phyloP scores from a whole-genome alignment of 805 yeast genomes.

The Wickerhamiella spandovensis region DNA sequence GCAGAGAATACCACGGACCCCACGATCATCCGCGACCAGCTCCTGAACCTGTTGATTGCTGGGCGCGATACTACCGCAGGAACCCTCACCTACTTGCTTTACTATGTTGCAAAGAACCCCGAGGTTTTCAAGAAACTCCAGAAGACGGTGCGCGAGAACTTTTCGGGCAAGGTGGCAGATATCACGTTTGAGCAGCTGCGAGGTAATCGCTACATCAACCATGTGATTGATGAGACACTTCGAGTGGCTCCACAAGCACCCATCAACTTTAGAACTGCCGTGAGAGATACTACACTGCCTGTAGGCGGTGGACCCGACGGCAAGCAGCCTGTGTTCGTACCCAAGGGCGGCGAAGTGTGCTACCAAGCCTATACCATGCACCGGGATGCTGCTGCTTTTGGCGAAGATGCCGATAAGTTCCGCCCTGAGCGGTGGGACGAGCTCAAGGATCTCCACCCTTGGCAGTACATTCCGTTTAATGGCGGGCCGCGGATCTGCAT shows the following conservation, averaged over 20 bases:
- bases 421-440: constrained; percentile 38
- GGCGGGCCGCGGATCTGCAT: constrained; percentile 45
- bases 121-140: constrained; percentile 26
- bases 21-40: constrained; percentile 35
- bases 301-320: constrained; percentile 37
- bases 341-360: constrained; percentile 32
- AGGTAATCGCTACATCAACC: constrained; percentile 33
- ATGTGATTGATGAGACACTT: constrained; percentile 35
- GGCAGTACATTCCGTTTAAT: constrained; percentile 41
- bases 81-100: constrained; percentile 32
- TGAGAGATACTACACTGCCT: constrained; percentile 36
- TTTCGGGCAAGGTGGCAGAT: constrained; percentile 19
- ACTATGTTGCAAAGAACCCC: constrained; percentile 32
- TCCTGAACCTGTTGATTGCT: constrained; percentile 38
- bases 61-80: constrained; percentile 47
- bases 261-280: constrained; percentile 33
- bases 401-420: constrained; percentile 32
- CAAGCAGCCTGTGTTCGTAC: constrained; percentile 28
- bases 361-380: constrained; percentile 34
- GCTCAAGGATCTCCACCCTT: constrained; percentile 22
- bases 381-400: constrained; percentile 29
- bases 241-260: constrained; percentile 43
- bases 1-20: constrained; percentile 38
- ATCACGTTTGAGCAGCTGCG: constrained; percentile 35
- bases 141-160: constrained; percentile 26